phyloP scores from a whole-genome alignment of 2,329 filamentous ascomycete genomes.

The Stemphylium lycopersici region DNA sequence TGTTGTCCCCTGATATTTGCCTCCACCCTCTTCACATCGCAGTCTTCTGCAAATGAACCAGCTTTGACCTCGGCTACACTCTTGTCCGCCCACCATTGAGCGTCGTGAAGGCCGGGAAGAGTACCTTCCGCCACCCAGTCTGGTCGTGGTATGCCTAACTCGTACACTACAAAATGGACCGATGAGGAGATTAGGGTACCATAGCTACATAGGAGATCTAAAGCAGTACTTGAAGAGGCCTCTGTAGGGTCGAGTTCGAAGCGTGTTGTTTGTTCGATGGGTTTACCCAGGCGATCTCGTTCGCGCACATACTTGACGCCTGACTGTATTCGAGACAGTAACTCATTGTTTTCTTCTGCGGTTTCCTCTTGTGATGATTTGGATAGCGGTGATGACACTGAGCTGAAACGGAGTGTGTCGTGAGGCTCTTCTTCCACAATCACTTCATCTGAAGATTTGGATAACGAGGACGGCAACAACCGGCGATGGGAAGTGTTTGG shows the following conservation, averaged over 20 bases:
- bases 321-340: constrained; percentile 9
- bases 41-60: constrained; percentile 12
- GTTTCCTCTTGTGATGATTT: neutral
- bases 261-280: constrained; percentile 11
- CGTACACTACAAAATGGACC: neutral
- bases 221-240: neutral
- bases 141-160: constrained; percentile 9
- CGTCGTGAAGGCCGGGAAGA: neutral
- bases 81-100: constrained; percentile 24
- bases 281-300: neutral
- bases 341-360: neutral
- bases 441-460: neutral
- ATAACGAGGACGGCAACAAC: neutral
- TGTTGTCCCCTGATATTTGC: neutral
- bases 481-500: neutral
- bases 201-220: constrained; percentile 1
- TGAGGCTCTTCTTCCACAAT: neutral
- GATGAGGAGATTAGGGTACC: constrained; percentile 1
- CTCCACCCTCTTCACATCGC: constrained; percentile 1
- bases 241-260: constrained; percentile 5
- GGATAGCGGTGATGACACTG: neutral
- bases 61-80: constrained; percentile 13
- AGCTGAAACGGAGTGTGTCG: neutral
- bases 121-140: constrained; percentile 7
- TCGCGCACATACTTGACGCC: constrained; percentile 6